These are phyloP conservation scores for Exophiala lecanii-corni DNA, from an alignment of 2,329 filamentous ascomycete species.

Conservation along the genomic window DNA sequence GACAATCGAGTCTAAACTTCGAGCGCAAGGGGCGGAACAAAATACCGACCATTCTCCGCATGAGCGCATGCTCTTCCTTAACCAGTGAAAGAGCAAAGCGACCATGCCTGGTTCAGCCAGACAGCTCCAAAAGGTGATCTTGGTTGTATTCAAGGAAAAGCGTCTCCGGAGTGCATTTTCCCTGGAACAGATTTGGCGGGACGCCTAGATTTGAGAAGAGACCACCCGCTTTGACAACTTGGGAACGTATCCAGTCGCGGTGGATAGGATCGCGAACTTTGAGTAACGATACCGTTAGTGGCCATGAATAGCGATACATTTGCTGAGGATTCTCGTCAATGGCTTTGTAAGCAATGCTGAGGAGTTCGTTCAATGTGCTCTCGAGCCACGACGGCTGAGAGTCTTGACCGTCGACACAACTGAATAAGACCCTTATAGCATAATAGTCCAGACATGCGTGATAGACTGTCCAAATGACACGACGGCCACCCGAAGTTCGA, in stretches of 20 bases:
- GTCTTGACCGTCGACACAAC: constrained; percentile 3
- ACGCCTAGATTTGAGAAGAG: constrained; percentile 8
- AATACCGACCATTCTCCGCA: too few species aligned
- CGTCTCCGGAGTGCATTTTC: background rate
- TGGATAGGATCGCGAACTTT: constrained; percentile 10
- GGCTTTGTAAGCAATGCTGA: constrained; percentile 11
- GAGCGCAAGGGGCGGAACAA: too few species aligned
- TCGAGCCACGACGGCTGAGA: constrained; percentile 2
- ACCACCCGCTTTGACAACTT: constrained; percentile 5
- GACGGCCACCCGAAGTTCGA: constrained; percentile 3
- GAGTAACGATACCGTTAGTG: constrained; percentile 7
- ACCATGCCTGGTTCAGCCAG: background rate
- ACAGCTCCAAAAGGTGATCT: background rate
- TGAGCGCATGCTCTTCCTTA: too few species aligned
- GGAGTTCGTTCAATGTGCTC: constrained; percentile 3
- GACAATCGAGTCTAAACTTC: too few species aligned
- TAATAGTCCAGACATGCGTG: constrained; percentile 12
- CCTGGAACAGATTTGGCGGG: background rate
- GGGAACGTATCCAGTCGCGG: constrained; percentile 7
- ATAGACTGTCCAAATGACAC: constrained; percentile 11
- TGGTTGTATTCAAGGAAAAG: constrained; percentile 3
- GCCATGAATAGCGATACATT: constrained; percentile 11
- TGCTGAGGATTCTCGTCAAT: constrained; percentile 6
- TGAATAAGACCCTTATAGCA: constrained; percentile 8
- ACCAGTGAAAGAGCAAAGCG: background rate